These are phyloP conservation scores for Gamsiella multidivaricata DNA, from an alignment of 192 early-diverging fungal genomes.

Conservation along the genomic window DNA sequence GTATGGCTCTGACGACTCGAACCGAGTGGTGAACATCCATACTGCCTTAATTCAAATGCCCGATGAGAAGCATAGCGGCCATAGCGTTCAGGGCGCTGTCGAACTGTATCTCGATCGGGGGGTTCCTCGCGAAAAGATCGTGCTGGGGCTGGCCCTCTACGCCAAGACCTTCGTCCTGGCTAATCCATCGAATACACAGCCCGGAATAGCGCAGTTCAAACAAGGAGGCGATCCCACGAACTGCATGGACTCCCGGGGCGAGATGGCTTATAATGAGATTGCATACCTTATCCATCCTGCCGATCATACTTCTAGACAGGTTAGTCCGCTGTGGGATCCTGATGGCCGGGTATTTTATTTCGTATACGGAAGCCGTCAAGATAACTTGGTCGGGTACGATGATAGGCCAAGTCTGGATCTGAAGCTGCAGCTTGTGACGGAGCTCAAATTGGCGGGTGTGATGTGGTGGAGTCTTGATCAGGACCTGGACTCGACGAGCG, in stretches of 20 bases:
- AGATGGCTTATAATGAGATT: conserved; percentile 45
- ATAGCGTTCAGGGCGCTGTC: conserved; percentile 62
- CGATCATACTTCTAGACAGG: not conserved
- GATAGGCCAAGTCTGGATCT: conserved; percentile 39
- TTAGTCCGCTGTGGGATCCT: conserved; percentile 23
- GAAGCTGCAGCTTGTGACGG: conserved; percentile 37
- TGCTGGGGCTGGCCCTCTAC: conserved; percentile 85
- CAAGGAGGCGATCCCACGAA: conserved; percentile 32
- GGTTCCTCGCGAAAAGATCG: conserved; percentile 79
- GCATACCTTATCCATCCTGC: conserved; percentile 13
- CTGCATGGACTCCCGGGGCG: conserved; percentile 36
- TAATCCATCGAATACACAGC: not conserved
- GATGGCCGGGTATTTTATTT: conserved; percentile 42
- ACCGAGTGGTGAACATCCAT: conserved; percentile 57
- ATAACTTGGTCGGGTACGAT: conserved; percentile 48
- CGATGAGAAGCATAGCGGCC: conserved; percentile 29
- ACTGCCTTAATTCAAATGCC: conserved; percentile 34
- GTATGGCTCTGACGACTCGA: conserved; percentile 60
- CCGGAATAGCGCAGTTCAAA: conserved; percentile 19
- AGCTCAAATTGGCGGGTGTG: conserved; percentile 30
- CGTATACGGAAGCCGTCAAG: conserved; percentile 13
- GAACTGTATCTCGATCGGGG: conserved; percentile 73
- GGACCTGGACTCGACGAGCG: conserved; percentile 35
- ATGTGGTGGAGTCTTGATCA: conserved; percentile 53
- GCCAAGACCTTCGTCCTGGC: conserved; percentile 54